Evolutionary conservation across 352 stramenopile genomes (phyloP).

Genomic region (Phytopythium helicoides): DNA sequence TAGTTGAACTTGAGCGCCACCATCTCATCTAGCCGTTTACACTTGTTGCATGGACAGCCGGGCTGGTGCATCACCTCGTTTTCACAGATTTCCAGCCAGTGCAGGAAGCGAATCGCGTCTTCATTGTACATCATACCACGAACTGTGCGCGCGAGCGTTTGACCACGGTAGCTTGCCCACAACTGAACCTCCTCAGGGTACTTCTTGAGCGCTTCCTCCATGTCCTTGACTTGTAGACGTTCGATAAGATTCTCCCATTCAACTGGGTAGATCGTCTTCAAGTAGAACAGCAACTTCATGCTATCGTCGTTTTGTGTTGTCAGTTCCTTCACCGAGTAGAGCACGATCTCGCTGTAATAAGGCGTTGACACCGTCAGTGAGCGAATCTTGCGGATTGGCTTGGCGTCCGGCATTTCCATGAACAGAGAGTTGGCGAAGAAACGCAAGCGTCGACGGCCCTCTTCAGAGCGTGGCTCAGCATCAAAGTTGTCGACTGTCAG

Average conservation of each 20-base stretch:
- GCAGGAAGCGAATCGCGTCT: constrained; percentile 80
- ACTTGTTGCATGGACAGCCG: constrained; percentile 86
- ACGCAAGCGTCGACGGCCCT: constrained; percentile 78
- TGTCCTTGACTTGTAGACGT: constrained; percentile 71
- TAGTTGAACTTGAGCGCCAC: constrained; percentile 90
- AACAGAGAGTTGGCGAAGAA: constrained; percentile 90
- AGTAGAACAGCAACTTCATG: constrained; percentile 97
- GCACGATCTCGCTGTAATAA: constrained; percentile 89
- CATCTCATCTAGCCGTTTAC: constrained; percentile 82
- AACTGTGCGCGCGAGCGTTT: constrained; percentile 79
- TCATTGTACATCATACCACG: constrained; percentile 90
- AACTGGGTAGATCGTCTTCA: constrained; percentile 87
- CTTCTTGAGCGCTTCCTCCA: constrained; percentile 84
- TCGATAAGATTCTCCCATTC: constrained; percentile 87
- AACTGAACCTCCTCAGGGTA: constrained; percentile 75
- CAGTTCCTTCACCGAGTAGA: constrained; percentile 89
- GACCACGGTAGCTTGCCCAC: constrained; percentile 84
- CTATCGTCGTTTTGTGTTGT: constrained; percentile 87
- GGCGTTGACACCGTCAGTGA: constrained; percentile 83
- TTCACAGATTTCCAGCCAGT: constrained; percentile 87
- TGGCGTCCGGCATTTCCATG: constrained; percentile 90
- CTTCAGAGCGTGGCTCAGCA: constrained; percentile 80
- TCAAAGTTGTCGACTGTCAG: constrained; percentile 89
- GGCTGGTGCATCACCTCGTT: constrained; percentile 85
- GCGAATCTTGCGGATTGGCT: constrained; percentile 82